These are phyloP conservation scores for Didymella pinodella DNA, from an alignment of 2,329 filamentous ascomycete species.

Conservation along the genomic window DNA sequence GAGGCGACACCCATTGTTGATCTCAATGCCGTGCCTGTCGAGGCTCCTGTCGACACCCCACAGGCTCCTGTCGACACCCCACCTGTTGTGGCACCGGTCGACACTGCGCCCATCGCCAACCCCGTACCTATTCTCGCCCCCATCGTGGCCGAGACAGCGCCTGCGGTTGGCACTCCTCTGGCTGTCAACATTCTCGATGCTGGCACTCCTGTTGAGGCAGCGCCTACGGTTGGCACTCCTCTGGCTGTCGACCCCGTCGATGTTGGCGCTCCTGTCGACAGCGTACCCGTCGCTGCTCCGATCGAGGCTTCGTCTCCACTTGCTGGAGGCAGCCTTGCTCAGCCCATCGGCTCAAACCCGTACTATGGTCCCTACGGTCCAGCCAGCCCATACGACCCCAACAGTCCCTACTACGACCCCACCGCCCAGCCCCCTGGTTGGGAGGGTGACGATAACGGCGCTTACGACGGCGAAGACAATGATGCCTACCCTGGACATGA, in stretches of 20 bases:
- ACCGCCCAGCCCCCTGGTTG: constrained; percentile 16
- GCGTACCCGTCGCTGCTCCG: neutral
- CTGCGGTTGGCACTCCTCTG: neutral
- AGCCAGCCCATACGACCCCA: neutral
- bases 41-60: neutral
- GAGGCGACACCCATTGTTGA: too few species aligned
- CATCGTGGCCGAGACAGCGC: neutral
- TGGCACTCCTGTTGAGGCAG: neutral
- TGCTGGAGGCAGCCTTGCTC: neutral
- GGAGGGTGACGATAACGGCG: constrained; percentile 20
- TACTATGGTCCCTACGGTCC: constrained; percentile 10
- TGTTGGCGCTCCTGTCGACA: neutral
- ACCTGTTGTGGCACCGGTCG: neutral
- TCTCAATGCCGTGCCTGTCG: too few species aligned
- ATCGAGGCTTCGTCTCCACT: neutral
- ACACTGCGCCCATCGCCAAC: too few species aligned
- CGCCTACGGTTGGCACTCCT: neutral
- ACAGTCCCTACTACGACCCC: neutral
- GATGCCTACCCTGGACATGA: neutral
- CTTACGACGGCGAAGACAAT: constrained; percentile 25
- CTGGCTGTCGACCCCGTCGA: neutral
- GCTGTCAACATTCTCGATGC: neutral
- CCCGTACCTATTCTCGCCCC: neutral
- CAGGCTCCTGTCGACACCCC: neutral
- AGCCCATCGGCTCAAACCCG: constrained; percentile 10